Conservation (phyloP, 306 rosid species). For the Abrus pulchellus region DNA sequence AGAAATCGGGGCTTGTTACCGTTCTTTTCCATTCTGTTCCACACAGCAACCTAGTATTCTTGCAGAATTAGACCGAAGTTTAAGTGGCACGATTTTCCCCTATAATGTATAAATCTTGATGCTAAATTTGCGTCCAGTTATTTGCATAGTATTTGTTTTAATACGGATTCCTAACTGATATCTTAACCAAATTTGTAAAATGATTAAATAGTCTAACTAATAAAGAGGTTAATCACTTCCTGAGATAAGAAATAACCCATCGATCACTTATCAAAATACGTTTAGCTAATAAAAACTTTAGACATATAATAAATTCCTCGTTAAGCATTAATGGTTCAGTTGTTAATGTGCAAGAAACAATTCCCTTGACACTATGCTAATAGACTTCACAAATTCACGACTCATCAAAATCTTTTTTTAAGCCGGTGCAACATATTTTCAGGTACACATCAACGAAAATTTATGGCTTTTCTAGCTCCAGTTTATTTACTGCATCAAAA, state of each 20-base stretch:
- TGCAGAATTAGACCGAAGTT: too few relatives aligned
- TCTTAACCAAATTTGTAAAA: not conserved
- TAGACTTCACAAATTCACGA: not conserved
- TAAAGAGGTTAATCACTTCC: too few relatives aligned
- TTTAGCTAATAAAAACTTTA: too few relatives aligned
- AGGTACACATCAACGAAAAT: slow-evolving; percentile 33
- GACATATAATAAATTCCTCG: too few relatives aligned
- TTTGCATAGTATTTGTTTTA: too few relatives aligned
- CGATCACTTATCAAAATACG: too few relatives aligned
- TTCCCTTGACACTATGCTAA: not conserved
- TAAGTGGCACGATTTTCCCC: too few relatives aligned
- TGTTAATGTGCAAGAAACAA: not conserved
- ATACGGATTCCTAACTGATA: not conserved
- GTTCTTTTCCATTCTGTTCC: too few relatives aligned
- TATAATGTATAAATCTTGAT: too few relatives aligned
- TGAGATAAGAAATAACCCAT: not conserved
- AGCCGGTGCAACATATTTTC: slow-evolving; percentile 38
- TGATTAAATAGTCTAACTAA: not conserved
- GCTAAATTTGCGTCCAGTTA: too few relatives aligned
- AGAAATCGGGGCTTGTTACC: too few relatives aligned
- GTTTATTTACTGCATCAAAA: slow-evolving; percentile 39
- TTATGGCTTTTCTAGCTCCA: slow-evolving; percentile 46
- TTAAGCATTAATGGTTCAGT: not conserved
- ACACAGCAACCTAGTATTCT: too few relatives aligned
- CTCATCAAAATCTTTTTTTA: slow-evolving; percentile 28